phyloP scores from a whole-genome alignment of 345 rosid species.

The Moringa oleifera region DNA sequence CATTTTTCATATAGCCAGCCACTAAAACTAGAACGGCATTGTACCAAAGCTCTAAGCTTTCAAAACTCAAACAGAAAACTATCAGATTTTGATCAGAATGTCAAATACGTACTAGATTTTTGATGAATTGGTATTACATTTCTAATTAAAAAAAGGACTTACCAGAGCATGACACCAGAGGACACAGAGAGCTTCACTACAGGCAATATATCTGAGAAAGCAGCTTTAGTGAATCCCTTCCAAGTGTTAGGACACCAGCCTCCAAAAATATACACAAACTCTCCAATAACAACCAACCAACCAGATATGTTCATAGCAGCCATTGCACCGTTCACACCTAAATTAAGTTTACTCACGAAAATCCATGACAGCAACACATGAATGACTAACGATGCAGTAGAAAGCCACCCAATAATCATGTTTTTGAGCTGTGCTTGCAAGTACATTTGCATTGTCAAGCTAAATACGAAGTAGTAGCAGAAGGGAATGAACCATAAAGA shows the following conservation, averaged over 20 bases:
- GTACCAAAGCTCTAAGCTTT: conserved; percentile 42
- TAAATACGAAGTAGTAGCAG: conserved; percentile 20
- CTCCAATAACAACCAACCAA: conserved; percentile 25
- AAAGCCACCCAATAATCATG: conserved; percentile 20
- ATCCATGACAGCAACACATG: conserved; percentile 22
- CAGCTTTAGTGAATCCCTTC: conserved; percentile 26
- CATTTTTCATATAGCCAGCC: conserved; percentile 38
- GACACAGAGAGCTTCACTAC: conserved; percentile 25
- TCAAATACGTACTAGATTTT: too few relatives aligned
- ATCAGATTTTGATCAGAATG: too few relatives aligned
- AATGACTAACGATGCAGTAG: conserved; percentile 8
- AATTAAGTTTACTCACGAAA: conserved; percentile 15
- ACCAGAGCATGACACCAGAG: conserved; percentile 33
- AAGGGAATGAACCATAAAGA: conserved; percentile 29
- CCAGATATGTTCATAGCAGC: conserved; percentile 21
- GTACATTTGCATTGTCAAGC: conserved; percentile 25
- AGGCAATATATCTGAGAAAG: conserved; percentile 22
- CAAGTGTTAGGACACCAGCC: conserved; percentile 33
- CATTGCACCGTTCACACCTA: conserved; percentile 31
- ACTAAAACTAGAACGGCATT: conserved; percentile 24
- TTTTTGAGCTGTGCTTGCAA: conserved; percentile 28
- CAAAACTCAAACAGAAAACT: neutral
- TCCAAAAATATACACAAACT: conserved; percentile 26
- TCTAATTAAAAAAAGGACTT: too few relatives aligned
- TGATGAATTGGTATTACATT: too few relatives aligned